A percentile compares a stretch with the other conserved stretches of the same genome.
These are phyloP conservation scores for Hibiscus mutabilis DNA, from an alignment of 345 rosid species.

Conservation along the genomic window DNA sequence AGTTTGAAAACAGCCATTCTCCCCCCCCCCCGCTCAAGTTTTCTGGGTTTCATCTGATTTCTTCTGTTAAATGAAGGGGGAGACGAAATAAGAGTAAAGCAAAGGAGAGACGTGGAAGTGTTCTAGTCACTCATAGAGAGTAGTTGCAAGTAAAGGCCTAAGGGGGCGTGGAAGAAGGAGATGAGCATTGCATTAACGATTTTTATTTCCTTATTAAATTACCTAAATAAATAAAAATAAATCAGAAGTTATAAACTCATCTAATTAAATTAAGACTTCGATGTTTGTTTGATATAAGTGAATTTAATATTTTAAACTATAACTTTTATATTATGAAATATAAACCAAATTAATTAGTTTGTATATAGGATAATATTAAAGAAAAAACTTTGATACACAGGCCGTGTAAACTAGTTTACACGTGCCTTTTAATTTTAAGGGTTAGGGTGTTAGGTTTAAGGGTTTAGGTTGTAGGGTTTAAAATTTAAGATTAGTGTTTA, in stretches of 20 bases:
- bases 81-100: not conserved
- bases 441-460: too few relatives aligned
- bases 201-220: not conserved
- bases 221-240: not conserved
- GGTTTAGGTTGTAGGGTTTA: too few relatives aligned
- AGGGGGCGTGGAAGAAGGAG: not conserved
- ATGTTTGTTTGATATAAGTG: not conserved
- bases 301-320: not conserved
- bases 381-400: too few relatives aligned
- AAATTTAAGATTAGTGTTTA: too few relatives aligned
- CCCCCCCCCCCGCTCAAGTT: not conserved
- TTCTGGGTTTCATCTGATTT: conserved; percentile 6
- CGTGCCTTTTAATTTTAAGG: too few relatives aligned
- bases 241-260: not conserved
- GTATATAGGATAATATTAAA: too few relatives aligned
- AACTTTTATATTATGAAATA: too few relatives aligned
- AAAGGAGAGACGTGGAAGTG: conserved; percentile 9
- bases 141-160: not conserved
- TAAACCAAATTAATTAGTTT: too few relatives aligned
- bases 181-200: not conserved
- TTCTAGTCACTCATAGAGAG: conserved; percentile 4
- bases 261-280: not conserved
- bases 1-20: conserved; percentile 26
- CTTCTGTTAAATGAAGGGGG: not conserved
- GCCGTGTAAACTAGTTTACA: too few relatives aligned